Base-by-base conservation (phyloP, 1,284 basidiomycete genomes). In the Melanopsichium pennsylvanicum region DNA sequence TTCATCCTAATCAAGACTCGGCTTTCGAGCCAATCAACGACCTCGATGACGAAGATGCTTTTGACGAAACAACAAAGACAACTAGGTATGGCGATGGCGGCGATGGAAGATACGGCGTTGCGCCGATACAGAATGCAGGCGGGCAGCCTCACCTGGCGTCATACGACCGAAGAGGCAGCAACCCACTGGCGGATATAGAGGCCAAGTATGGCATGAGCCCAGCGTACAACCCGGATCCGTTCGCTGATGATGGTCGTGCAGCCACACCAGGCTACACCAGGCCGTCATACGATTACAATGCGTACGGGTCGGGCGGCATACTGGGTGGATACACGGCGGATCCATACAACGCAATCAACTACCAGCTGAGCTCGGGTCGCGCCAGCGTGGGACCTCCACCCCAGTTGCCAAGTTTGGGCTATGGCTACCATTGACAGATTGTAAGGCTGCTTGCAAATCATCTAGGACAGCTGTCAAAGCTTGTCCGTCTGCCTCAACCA, bases 11-110 rank as follows among this genome's bases (percentile, higher is more conserved):
- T 27, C 68, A 76, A 42, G 72, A 74, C 47, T 66, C 68, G 19
- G 75, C 74, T 2, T 78, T 78, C 26, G 67, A 75, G 44, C 71
- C 76, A 7, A 61, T 78, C 29, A 51, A 70, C 32, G 69, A 75
- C 25, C 38, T 56, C 11, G 71, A 74, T 32, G 68, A 72, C 40
- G 58, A 62, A 4, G 61, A 60, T 27, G 47, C 42, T 9, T 64
- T 57, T 40, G 69, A 55, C 32, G 69, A 60, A 34, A 47, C 33
- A 18, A 32, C 39, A 19, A 52, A 68, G 38, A 40, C 64, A 1
- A 49, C 48, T 1, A 50, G 61, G 19, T 74, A 74, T 38, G 63
- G 63, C 46, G 66, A 70, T 16, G 66, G 59, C 12, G 66, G 59
- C 7, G 50, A 63, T 22, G 66, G 55, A 26, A 21, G 45, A 22